Percentiles rank a stretch among this genome's conserved stretches.
Conservation (phyloP, 31 red algal species). For the Endocladia muricata region DNA sequence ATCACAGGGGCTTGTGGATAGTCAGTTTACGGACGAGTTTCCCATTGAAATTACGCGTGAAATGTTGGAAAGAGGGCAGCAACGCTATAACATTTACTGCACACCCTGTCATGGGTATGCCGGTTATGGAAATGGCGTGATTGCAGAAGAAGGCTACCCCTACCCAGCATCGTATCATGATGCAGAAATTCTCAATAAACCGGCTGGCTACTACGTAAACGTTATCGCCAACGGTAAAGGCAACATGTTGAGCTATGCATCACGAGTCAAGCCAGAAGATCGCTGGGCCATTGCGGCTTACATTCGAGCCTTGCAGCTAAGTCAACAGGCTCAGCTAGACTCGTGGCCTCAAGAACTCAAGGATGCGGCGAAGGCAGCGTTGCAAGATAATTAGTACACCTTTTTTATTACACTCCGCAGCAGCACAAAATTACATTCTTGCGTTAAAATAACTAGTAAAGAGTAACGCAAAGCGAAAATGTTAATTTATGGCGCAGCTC, state of each 20-base stretch:
- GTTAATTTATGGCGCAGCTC: too few species aligned
- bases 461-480: too few species aligned
- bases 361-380: too few species aligned
- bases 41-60: too few species aligned
- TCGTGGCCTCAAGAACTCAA: too few species aligned
- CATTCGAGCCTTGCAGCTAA: background rate
- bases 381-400: too few species aligned
- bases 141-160: background rate
- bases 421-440: too few species aligned
- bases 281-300: constrained; percentile 10
- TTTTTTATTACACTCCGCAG: too few species aligned
- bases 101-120: background rate
- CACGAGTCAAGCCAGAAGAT: background rate
- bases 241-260: background rate
- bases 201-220: background rate
- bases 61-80: background rate
- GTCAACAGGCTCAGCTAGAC: background rate
- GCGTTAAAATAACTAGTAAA: too few species aligned
- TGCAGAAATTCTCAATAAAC: background rate
- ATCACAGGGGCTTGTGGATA: background rate
- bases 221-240: background rate
- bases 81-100: background rate
- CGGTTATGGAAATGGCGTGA: background rate
- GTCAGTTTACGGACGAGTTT: background rate
- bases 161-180: background rate